Evolutionary conservation across 305 asterid species (phyloP).

Genomic region (Striga hermonthica): DNA sequence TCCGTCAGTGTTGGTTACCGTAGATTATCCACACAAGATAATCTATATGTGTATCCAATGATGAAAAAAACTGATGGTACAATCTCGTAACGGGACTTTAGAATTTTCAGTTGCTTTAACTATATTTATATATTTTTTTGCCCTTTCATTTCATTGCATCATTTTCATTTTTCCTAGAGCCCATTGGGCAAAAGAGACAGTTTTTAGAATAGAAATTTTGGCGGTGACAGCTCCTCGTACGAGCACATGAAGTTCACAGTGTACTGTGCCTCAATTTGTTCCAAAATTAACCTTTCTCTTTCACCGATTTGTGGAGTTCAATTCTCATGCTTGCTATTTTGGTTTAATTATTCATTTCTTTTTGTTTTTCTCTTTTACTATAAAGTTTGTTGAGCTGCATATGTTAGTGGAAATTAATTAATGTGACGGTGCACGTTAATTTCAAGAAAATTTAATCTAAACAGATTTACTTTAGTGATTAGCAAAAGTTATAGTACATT

Average conservation of each 20-base stretch:
- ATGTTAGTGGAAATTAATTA: not conserved
- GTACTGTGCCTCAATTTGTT: too few relatives aligned
- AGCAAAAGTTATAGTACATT: too few relatives aligned
- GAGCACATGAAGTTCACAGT: constrained; percentile 16
- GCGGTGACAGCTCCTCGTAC: constrained; percentile 81
- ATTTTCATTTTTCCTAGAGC: constrained; percentile 46
- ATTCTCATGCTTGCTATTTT: not conserved
- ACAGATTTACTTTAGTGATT: too few relatives aligned
- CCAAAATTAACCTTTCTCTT: constrained; percentile 20
- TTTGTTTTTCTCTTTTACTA: not conserved
- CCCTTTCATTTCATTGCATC: constrained; percentile 32
- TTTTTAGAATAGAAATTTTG: constrained; percentile 35
- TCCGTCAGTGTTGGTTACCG: too few relatives aligned
- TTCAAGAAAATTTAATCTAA: not conserved
- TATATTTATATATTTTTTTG: constrained; percentile 30
- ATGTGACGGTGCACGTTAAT: not conserved
- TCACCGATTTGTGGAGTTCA: not conserved
- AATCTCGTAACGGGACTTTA: too few relatives aligned
- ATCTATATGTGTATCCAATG: too few relatives aligned
- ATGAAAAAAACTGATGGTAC: too few relatives aligned
- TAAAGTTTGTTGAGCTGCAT: not conserved
- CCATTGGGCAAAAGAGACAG: constrained; percentile 47
- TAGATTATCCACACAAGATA: too few relatives aligned
- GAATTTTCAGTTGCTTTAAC: constrained; percentile 12
- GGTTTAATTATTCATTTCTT: not conserved